Evolutionary conservation across 768 basidiomycete genomes (phyloP), one percentile per base, ranked within the genome.

Genomic region (Calvatia gigantea): DNA sequence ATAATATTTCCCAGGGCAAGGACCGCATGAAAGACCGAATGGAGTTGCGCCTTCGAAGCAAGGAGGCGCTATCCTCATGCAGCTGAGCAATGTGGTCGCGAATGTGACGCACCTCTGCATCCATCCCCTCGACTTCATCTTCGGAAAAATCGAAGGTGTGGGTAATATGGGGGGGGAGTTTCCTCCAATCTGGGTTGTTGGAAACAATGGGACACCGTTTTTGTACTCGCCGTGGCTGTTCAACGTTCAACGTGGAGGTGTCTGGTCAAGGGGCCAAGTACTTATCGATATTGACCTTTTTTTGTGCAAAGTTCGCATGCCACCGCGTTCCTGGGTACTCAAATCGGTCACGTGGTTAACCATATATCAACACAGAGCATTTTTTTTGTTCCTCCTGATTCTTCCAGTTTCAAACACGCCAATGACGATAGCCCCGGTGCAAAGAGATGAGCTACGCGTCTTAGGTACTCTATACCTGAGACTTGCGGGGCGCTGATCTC

Each of bases 351-450:
- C 44, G 27, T 46, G 44, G 19, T n/a, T 15, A 14, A 4, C 17
- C 7, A 14, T 21, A 28, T 21, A 43, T 57, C 47, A 48, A 58
- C 51, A 35, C 14, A 29, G 25, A 29, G 15, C n/a, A 32, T 27
- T 46, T 21, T 46, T 50, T 48, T 44, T 43, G 7, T 25, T 41
- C 54, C 33, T 47, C 28, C 21, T 11, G 48, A 44, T 51, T 56
- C 44, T 57, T 51, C 52, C 48, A 52, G 48, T 60, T 52, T 60
- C 55, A 56, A 46, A 57, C 19, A 58, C 54, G 51, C 56, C 51
- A 38, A 56, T 56, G 54, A 56, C 38, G 54, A 56, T 56, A 56
- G 31, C 46, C 44, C 37, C 11, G 54, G 54, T 56, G 54, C 54
- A 56, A 41, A 1, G 38, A 49, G 39, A 56, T 56, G 54, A 56